Percentiles rank a stretch among this genome's conserved stretches.
These are phyloP conservation scores for Sporothrix schenckii DNA, from an alignment of 2,329 filamentous ascomycete genomes.

Conservation along the genomic window DNA sequence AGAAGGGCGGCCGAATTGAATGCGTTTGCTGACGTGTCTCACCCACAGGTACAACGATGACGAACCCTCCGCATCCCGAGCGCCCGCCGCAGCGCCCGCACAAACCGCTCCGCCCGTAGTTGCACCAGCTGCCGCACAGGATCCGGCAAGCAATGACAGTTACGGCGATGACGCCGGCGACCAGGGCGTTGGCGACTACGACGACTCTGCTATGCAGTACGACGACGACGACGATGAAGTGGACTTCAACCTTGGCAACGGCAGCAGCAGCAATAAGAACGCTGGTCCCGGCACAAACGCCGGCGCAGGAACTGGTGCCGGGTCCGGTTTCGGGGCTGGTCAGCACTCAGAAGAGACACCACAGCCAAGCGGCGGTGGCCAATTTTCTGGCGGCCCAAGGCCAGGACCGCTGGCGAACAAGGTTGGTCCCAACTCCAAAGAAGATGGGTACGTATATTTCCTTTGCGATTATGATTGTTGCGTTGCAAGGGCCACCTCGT, in stretches of 20 bases:
- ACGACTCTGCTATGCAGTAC: slow-evolving; percentile 40
- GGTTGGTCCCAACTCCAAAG: slow-evolving; percentile 72
- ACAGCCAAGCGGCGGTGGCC: slow-evolving; percentile 39
- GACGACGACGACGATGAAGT: slow-evolving; percentile 59
- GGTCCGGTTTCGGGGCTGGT: slow-evolving; percentile 27
- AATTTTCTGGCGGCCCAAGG: neutral
- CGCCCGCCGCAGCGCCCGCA: slow-evolving; percentile 32
- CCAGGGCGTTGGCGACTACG: slow-evolving; percentile 34
- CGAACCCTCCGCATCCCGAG: slow-evolving; percentile 48
- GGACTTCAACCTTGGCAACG: slow-evolving; percentile 56
- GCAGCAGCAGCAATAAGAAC: slow-evolving; percentile 36
- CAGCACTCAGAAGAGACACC: slow-evolving; percentile 40
- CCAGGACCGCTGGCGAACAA: slow-evolving; percentile 38
- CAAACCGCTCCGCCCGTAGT: slow-evolving; percentile 28
- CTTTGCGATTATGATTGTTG: neutral
- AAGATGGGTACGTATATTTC: slow-evolving; percentile 77
- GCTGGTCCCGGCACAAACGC: slow-evolving; percentile 23
- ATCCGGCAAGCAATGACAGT: slow-evolving; percentile 34
- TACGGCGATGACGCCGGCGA: slow-evolving; percentile 35
- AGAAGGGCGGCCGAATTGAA: neutral
- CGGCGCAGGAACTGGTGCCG: slow-evolving; percentile 31
- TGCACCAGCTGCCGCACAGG: slow-evolving; percentile 30
- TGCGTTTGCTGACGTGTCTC: neutral
- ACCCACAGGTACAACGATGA: slow-evolving; percentile 65
- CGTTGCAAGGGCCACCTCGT: neutral